Conservation (phyloP, 768 basidiomycete species). For the Crucibulum laeve region DNA sequence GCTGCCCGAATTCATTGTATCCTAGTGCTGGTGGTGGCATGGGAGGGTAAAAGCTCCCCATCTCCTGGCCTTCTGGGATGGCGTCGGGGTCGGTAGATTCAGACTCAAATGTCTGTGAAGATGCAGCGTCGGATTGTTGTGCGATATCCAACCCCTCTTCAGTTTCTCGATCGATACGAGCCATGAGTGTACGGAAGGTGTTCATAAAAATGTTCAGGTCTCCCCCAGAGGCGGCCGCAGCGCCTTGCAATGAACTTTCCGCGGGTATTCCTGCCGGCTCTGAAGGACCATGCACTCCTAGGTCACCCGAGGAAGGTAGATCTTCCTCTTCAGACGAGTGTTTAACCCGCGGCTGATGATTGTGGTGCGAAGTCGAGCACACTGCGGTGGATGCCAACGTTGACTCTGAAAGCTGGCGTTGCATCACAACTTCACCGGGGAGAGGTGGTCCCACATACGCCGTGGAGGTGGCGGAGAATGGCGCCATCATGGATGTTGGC, state of each 20-base stretch:
- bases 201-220: conserved; percentile 32
- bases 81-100: conserved; percentile 6
- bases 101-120: conserved; percentile 9
- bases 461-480: conserved; percentile 2
- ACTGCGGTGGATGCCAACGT: conserved; percentile 13
- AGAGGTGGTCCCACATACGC: too few relatives aligned
- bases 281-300: too few relatives aligned
- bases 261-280: neutral
- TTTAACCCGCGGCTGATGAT: conserved; percentile 14
- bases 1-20: conserved; percentile 44
- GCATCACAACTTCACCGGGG: conserved; percentile 6
- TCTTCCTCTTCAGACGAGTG: conserved; percentile 15
- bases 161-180: conserved; percentile 47
- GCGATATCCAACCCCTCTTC: conserved; percentile 41
- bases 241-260: too few relatives aligned
- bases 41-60: conserved; percentile 12
- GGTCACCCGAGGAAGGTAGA: too few relatives aligned
- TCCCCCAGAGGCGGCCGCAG: neutral
- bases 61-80: conserved; percentile 16
- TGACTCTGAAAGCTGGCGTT: conserved; percentile 14
- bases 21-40: conserved; percentile 26
- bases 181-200: conserved; percentile 46
- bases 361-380: conserved; percentile 11
- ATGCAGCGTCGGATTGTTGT: conserved; percentile 18
- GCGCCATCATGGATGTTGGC: neutral